phyloP scores from a whole-genome alignment of 2,329 filamentous ascomycete species.

The Fusarium sp. region DNA sequence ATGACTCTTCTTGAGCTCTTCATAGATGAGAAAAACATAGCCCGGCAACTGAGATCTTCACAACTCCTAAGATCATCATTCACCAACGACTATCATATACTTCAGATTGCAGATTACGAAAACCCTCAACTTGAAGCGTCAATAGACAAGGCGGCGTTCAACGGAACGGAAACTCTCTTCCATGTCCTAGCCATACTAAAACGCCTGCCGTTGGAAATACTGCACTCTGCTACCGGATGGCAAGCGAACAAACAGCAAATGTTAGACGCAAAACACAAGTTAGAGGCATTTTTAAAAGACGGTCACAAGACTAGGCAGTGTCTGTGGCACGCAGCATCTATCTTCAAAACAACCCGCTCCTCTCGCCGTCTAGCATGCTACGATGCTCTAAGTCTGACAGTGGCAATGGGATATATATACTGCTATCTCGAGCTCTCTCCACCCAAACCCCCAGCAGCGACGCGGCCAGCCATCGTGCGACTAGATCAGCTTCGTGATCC shows the following conservation, averaged over 20 bases:
- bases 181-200: neutral
- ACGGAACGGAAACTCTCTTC: rapidly evolving
- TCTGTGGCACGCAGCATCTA: neutral
- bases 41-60: rapidly evolving
- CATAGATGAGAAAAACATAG: neutral
- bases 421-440: neutral
- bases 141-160: rapidly evolving
- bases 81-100: too few species aligned
- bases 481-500: neutral
- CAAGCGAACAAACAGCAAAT: neutral
- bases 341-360: neutral
- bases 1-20: neutral
- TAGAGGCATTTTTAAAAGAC: rapidly evolving
- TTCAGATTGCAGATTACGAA: neutral
- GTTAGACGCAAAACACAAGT: neutral
- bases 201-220: neutral
- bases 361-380: neutral
- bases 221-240: neutral
- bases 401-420: neutral
- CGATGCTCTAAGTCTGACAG: rapidly evolving
- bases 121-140: neutral
- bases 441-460: rapidly evolving
- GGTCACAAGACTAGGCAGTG: rapidly evolving
- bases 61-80: neutral
- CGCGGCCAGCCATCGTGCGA: rapidly evolving